Evolutionary conservation across 2,329 filamentous ascomycete genomes (phyloP).

Genomic region (Fusarium metavorans): DNA sequence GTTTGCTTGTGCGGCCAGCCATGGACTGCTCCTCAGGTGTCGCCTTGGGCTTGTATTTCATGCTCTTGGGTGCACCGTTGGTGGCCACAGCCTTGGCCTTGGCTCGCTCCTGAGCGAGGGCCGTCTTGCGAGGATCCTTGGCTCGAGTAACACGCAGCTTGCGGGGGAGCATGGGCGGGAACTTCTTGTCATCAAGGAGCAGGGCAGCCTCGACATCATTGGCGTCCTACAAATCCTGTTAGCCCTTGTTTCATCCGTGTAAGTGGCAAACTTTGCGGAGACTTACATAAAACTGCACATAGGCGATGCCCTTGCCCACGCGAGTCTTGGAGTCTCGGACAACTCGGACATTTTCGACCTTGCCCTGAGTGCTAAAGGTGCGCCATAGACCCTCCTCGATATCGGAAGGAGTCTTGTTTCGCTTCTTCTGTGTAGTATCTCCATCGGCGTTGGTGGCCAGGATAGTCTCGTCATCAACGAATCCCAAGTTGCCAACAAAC

Average conservation of each 20-base stretch:
- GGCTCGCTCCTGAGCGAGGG: constrained; percentile 56
- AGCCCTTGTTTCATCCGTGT: constrained; percentile 5
- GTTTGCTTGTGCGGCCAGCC: constrained; percentile 78
- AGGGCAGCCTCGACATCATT: constrained; percentile 94
- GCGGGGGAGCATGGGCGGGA: constrained; percentile 92
- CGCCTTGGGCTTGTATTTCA: constrained; percentile 76
- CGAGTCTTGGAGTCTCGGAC: constrained; percentile 90
- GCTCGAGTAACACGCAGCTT: constrained; percentile 88
- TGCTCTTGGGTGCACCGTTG: constrained; percentile 55
- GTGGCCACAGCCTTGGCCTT: constrained; percentile 50
- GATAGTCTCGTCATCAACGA: constrained; percentile 90
- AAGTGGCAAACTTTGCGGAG: neutral
- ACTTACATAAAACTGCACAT: constrained; percentile 89
- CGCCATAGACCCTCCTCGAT: constrained; percentile 94
- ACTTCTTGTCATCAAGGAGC: constrained; percentile 89
- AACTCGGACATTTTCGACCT: constrained; percentile 92
- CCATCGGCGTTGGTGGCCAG: constrained; percentile 74
- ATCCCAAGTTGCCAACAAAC: constrained; percentile 95
- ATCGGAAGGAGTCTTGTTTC: constrained; percentile 81
- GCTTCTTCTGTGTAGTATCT: constrained; percentile 77
- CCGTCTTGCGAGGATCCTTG: constrained; percentile 76
- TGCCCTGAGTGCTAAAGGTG: constrained; percentile 79
- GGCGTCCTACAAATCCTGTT: constrained; percentile 67
- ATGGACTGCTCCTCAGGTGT: constrained; percentile 77
- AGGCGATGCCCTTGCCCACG: constrained; percentile 96